These are phyloP conservation scores for Thelonectria discophora DNA, from an alignment of 2,329 filamentous ascomycete species.

Conservation along the genomic window DNA sequence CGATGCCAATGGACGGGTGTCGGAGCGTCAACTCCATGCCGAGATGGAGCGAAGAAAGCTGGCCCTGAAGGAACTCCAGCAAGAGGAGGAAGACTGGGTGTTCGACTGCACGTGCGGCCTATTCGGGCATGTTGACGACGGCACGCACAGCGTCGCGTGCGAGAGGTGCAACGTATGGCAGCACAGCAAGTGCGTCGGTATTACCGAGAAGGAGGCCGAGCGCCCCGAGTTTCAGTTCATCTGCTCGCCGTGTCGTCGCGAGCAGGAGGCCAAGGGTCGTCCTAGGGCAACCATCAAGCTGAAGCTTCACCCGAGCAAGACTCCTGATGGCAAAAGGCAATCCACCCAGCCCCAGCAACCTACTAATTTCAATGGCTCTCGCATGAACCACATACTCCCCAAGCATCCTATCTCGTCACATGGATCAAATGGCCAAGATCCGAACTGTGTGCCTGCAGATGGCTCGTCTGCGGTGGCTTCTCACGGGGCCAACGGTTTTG, in stretches of 20 bases:
- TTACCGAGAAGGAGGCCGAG: constrained; percentile 81
- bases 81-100: constrained; percentile 86
- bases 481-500: constrained; percentile 17
- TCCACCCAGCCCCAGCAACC: constrained; percentile 21
- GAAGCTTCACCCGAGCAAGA: constrained; percentile 51
- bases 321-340: constrained; percentile 19
- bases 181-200: constrained; percentile 89
- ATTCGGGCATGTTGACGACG: constrained; percentile 93
- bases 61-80: constrained; percentile 75
- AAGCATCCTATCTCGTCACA: constrained; percentile 6
- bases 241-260: constrained; percentile 79
- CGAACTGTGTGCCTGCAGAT: constrained; percentile 26
- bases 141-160: constrained; percentile 91
- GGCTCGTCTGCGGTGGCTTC: constrained; percentile 25
- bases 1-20: constrained; percentile 68
- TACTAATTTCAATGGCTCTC: constrained; percentile 12
- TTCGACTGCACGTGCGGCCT: constrained; percentile 95
- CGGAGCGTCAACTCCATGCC: constrained; percentile 81
- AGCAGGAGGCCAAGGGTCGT: constrained; percentile 71
- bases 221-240: constrained; percentile 87
- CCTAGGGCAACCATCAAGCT: constrained; percentile 61
- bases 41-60: constrained; percentile 83
- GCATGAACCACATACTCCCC: not conserved
- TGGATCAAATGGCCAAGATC: constrained; percentile 10
- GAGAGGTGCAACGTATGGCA: constrained; percentile 97